A percentile compares a stretch with the other conserved stretches of the same genome.
Evolutionary conservation across 306 rosid species (phyloP).

Genomic region (Dalbergia cochinchinensis): DNA sequence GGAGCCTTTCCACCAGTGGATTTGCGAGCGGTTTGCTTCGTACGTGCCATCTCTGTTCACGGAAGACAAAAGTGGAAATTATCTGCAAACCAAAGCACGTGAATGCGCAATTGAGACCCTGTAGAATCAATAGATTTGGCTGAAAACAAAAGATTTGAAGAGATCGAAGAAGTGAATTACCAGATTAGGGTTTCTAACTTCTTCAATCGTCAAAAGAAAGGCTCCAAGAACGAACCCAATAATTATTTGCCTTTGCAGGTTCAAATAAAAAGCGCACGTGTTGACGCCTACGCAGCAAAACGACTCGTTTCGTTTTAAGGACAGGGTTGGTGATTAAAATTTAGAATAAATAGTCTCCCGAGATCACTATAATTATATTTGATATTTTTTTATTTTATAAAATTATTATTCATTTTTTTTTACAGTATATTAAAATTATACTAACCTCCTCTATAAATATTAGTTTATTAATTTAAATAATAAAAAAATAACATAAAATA

Average conservation of each 20-base stretch:
- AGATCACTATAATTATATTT: too few species aligned
- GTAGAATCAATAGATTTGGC: background rate
- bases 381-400: too few species aligned
- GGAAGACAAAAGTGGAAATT: conserved; percentile 11
- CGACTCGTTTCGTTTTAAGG: background rate
- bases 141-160: background rate
- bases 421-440: too few species aligned
- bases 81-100: background rate
- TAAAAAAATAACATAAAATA: too few species aligned
- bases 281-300: background rate
- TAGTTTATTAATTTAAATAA: too few species aligned
- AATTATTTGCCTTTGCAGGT: background rate
- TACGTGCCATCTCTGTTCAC: conserved; percentile 49
- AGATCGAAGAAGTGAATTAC: conserved; percentile 13
- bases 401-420: too few species aligned
- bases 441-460: too few species aligned
- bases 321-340: background rate
- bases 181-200: conserved; percentile 39
- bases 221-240: background rate
- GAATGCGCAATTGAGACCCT: background rate
- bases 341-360: too few species aligned
- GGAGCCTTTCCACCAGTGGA: conserved; percentile 55
- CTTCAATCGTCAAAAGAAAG: background rate
- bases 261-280: background rate
- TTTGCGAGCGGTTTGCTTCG: conserved; percentile 56